A percentile compares a stretch with the other conserved stretches of the same genome.
Conservation (phyloP, 768 basidiomycete species). For the Amanita fuliginea region DNA sequence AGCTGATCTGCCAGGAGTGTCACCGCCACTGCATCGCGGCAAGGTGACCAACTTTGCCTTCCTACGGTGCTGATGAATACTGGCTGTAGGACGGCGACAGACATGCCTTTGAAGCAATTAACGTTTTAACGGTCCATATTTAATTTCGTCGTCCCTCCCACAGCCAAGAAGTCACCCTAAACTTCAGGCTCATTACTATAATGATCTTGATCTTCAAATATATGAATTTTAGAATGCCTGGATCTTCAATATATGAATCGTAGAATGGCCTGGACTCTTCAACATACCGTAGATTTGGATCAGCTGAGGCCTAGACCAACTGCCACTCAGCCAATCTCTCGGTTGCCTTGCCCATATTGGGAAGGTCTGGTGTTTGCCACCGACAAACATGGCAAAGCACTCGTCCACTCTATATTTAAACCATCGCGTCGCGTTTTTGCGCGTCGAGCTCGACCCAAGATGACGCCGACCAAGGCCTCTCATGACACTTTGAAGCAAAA, state of each 20-base stretch:
- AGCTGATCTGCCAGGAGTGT: conserved; percentile 65
- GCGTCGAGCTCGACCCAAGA: conserved; percentile 10
- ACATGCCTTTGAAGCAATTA: conserved; percentile 49
- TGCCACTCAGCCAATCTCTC: conserved; percentile 5
- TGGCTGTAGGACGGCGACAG: conserved; percentile 2
- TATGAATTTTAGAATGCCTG: too few relatives aligned
- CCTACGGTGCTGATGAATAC: conserved; percentile 22
- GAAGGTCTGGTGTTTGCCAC: conserved; percentile 3
- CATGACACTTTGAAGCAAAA: conserved; percentile 53
- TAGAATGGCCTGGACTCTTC: conserved; percentile 4
- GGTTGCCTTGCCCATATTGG: background rate
- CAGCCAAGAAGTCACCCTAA: too few relatives aligned
- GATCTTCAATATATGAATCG: background rate
- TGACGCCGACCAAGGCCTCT: conserved; percentile 31
- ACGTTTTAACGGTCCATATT: conserved; percentile 42
- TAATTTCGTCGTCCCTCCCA: conserved; percentile 32
- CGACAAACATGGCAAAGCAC: background rate
- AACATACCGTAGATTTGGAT: background rate
- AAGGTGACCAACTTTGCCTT: conserved; percentile 42
- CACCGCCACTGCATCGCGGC: conserved; percentile 31
- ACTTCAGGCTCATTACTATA: conserved; percentile 10
- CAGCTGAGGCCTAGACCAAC: background rate
- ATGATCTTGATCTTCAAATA: background rate
- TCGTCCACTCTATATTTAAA: background rate
- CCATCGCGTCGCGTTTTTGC: background rate